phyloP scores from a whole-genome alignment of 495 filamentous ascomycete genomes.

The Talaromyces thailandensis region DNA sequence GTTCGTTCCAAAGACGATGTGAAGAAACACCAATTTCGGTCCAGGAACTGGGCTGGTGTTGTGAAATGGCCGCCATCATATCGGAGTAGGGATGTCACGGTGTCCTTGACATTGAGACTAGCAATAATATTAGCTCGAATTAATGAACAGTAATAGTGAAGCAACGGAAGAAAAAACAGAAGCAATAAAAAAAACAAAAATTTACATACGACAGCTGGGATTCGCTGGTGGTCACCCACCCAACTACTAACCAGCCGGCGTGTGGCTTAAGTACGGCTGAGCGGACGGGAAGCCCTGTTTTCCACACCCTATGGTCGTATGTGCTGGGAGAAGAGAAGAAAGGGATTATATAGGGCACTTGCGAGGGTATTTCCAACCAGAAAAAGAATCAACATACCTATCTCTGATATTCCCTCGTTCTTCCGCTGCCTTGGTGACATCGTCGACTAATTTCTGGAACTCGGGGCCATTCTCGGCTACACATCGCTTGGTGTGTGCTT shows the following conservation, averaged over 20 bases:
- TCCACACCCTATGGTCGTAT: conserved; percentile 11
- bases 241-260: conserved; percentile 18
- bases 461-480: conserved; percentile 21
- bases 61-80: conserved; percentile 56
- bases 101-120: background rate
- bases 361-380: background rate
- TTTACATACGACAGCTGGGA: conserved; percentile 24
- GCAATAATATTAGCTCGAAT: background rate
- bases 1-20: conserved; percentile 27
- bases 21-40: conserved; percentile 58
- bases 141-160: background rate
- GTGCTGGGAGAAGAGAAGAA: background rate
- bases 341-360: background rate
- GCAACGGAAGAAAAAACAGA: background rate
- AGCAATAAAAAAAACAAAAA: conserved; percentile 17
- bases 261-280: conserved; percentile 17
- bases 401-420: conserved; percentile 10
- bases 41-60: conserved; percentile 45
- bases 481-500: conserved; percentile 50
- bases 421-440: conserved; percentile 21
- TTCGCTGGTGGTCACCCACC: conserved; percentile 30
- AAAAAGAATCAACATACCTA: conserved; percentile 1
- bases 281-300: conserved; percentile 14
- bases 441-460: conserved; percentile 42
- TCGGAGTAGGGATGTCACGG: conserved; percentile 43